Evolutionary conservation across 2,329 filamentous ascomycete species (phyloP).

Genomic region (Fusarium sublunatum): DNA sequence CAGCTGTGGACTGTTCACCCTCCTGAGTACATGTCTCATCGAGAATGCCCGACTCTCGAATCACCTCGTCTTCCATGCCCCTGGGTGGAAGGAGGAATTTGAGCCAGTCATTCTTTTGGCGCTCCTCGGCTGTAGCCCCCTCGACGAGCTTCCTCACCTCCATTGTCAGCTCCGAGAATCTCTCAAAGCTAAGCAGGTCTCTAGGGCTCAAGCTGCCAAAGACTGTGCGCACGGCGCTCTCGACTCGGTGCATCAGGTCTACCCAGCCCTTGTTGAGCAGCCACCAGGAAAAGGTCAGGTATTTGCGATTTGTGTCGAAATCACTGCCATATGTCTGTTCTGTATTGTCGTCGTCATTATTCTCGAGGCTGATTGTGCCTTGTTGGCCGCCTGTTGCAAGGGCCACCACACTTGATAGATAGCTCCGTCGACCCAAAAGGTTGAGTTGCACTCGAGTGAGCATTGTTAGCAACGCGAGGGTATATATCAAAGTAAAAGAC

Average conservation of each 20-base stretch:
- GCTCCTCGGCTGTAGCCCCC: conserved; percentile 62
- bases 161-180: conserved; percentile 81
- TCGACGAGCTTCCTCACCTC: conserved; percentile 89
- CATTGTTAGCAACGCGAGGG: conserved; percentile 86
- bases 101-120: conserved; percentile 74
- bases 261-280: conserved; percentile 90
- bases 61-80: conserved; percentile 83
- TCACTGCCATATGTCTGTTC: conserved; percentile 90
- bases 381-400: conserved; percentile 81
- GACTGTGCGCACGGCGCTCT: conserved; percentile 85
- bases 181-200: conserved; percentile 85
- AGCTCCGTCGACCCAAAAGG: conserved; percentile 92
- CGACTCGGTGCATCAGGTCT: conserved; percentile 82
- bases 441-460: conserved; percentile 97
- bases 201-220: conserved; percentile 91
- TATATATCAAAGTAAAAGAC: conserved; percentile 92
- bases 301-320: conserved; percentile 94
- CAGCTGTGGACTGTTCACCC: conserved; percentile 51
- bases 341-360: conserved; percentile 88
- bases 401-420: conserved; percentile 93
- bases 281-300: conserved; percentile 99
- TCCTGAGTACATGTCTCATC: conserved; percentile 57
- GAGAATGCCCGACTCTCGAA: conserved; percentile 85
- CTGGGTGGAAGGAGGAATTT: conserved; percentile 82
- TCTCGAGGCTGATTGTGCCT: conserved; percentile 87